Percentiles rank a stretch among this genome's conserved stretches.
phyloP scores from a whole-genome alignment of 768 basidiomycete genomes.

The Tephrocybe sp. region DNA sequence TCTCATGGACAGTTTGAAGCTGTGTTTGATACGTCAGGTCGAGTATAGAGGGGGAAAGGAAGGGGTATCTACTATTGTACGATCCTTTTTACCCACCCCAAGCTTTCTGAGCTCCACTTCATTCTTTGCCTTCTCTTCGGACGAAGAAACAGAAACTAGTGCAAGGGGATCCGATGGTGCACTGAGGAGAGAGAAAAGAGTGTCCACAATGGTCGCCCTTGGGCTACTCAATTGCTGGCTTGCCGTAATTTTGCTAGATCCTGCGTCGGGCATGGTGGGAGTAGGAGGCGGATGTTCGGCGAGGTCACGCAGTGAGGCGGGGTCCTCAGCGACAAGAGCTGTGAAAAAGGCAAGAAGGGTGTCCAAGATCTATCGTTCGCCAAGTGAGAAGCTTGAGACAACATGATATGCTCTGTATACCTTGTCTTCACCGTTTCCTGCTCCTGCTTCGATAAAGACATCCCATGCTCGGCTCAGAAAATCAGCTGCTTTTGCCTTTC shows the following conservation, averaged over 20 bases:
- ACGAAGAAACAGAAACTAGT: conserved; percentile 29
- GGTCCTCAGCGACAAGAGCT: conserved; percentile 62
- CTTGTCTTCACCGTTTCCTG: conserved; percentile 59
- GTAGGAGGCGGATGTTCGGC: conserved; percentile 32
- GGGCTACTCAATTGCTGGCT: conserved; percentile 3
- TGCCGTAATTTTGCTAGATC: conserved; percentile 10
- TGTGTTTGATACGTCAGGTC: conserved; percentile 15
- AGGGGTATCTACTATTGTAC: conserved; percentile 43
- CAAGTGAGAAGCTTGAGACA: background rate
- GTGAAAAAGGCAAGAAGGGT: conserved; percentile 60
- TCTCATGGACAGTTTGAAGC: conserved; percentile 36
- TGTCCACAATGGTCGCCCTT: conserved; percentile 32
- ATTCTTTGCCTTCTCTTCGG: conserved; percentile 13
- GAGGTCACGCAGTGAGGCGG: conserved; percentile 54
- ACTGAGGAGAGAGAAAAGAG: conserved; percentile 43
- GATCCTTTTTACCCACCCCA: conserved; percentile 61
- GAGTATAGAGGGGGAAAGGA: background rate
- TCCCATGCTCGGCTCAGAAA: conserved; percentile 73
- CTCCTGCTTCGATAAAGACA: conserved; percentile 56
- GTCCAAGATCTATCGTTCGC: conserved; percentile 55
- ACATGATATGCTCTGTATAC: conserved; percentile 18
- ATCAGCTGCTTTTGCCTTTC: conserved; percentile 77
- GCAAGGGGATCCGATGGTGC: conserved; percentile 47
- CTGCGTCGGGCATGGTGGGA: conserved; percentile 6
- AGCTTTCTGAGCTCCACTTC: conserved; percentile 48